Base-by-base conservation (phyloP, 768 basidiomycete genomes). In the Hysterangium stoloniferum region DNA sequence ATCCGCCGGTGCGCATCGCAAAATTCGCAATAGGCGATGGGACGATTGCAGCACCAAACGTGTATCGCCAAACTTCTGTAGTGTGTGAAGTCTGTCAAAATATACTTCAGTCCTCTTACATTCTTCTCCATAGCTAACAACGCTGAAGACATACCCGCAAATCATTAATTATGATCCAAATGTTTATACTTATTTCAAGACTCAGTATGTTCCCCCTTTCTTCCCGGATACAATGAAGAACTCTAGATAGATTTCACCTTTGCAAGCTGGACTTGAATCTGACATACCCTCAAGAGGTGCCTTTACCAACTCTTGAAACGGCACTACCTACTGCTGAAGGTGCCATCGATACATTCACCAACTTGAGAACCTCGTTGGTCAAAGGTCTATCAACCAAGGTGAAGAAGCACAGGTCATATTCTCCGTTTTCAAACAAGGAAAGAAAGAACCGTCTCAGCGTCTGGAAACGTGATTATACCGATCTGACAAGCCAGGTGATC, bases 1-100 rank as follows among this genome's bases (percentile, higher is more conserved):
- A 76, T 31, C 83, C 84, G 11, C 85, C 86, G 0, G 80, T 87
- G 27, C 79, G 75, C 9, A 70, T 88, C 25, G 68, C 76, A 1
- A 82, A 80, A 61, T 76, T 87, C 46, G 79, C 74, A 9, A 84
- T 89, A 41, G 86, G 86, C 9, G 80, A 87, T 62, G 82, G 79
- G 6, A 66, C 81, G 7, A 71, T 85, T n/a, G 70, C 74, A 1
- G 69, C 75, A 15, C 68, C 56, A 28, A 69, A 71, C 45, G 73
- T 75, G 6, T 82, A 75, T 48, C 67, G 73, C 48, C 62, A 78
- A 17, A 56, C 79, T 0, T 78, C 85, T 27, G 73, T 80, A 8
- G 80, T 84, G 58, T 25, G 48, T 50, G 24, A n/a, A 9, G 8
- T 20, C 8, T 32, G 19, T 8, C 4, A n/a, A 6, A n/a, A 2